Conservation (phyloP, 2,329 filamentous ascomycete species). For the Trichoderma simmonsii region DNA sequence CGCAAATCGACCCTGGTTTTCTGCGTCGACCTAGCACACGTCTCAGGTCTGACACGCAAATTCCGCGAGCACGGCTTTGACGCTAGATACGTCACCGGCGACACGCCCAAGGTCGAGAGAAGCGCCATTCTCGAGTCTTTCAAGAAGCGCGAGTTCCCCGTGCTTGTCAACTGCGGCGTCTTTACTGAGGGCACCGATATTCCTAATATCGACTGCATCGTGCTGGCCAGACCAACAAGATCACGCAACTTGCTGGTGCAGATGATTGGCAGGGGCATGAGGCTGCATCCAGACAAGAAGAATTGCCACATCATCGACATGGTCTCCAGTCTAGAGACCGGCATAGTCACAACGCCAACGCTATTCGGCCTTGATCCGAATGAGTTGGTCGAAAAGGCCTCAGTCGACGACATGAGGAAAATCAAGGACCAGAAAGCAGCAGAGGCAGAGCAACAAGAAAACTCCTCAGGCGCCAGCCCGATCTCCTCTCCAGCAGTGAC, state of each 20-base stretch:
- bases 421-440: conserved; percentile 50
- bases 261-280: conserved; percentile 95
- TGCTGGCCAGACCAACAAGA: conserved; percentile 82
- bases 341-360: conserved; percentile 86
- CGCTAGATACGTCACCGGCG: conserved; percentile 81
- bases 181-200: conserved; percentile 98
- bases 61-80: conserved; percentile 79
- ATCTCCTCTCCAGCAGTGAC: conserved; percentile 50
- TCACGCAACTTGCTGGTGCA: conserved; percentile 93
- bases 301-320: conserved; percentile 97
- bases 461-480: conserved; percentile 11
- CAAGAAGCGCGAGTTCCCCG: conserved; percentile 71
- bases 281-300: conserved; percentile 73
- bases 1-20: conserved; percentile 89
- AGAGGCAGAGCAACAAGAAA: conserved; percentile 28
- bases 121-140: conserved; percentile 72
- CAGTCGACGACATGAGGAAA: conserved; percentile 57
- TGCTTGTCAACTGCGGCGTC: conserved; percentile 90
- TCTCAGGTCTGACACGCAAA: conserved; percentile 66
- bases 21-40: conserved; percentile 86
- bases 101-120: conserved; percentile 68
- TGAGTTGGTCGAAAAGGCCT: conserved; percentile 68
- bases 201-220: conserved; percentile 90
- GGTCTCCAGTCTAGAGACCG: conserved; percentile 79
- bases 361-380: conserved; percentile 87